Evolutionary conservation across 2,329 filamentous ascomycete genomes (phyloP).

Genomic region (Aspergillus glaucus): DNA sequence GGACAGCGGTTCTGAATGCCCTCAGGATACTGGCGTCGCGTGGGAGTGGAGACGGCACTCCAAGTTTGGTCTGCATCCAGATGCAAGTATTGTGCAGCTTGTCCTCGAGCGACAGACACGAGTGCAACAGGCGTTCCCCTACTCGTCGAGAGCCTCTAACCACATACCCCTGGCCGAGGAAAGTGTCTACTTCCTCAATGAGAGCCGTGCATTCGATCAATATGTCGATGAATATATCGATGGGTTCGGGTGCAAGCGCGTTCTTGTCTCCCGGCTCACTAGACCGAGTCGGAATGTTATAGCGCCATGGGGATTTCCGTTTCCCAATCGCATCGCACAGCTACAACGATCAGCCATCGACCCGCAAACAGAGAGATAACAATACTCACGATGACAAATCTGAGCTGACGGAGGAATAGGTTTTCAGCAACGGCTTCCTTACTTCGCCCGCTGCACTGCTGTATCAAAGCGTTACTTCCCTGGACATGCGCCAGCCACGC

Average conservation of each 20-base stretch:
- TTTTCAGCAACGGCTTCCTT: conserved; percentile 8
- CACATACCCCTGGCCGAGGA: conserved; percentile 2
- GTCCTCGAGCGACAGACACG: conserved; percentile 9
- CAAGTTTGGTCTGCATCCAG: conserved; percentile 12
- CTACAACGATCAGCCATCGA: conserved; percentile 1
- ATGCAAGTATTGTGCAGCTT: conserved; percentile 8
- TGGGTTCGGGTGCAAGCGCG: conserved; percentile 6
- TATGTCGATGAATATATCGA: conserved; percentile 13
- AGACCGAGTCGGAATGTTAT: conserved; percentile 7
- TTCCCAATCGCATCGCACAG: conserved; percentile 13
- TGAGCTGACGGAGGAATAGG: conserved; percentile 14
- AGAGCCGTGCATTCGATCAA: conserved; percentile 12
- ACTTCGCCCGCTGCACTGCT: conserved; percentile 4
- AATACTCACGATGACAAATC: conserved; percentile 14
- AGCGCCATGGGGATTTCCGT: conserved; percentile 11
- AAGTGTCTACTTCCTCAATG: conserved; percentile 12
- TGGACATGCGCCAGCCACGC: conserved; percentile 19
- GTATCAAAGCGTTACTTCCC: conserved; percentile 13
- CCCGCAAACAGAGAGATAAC: not conserved
- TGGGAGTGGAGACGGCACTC: conserved; percentile 4
- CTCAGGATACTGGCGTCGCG: conserved; percentile 2
- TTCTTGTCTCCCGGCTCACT: not conserved
- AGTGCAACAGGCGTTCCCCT: conserved; percentile 7
- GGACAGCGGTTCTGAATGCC: conserved; percentile 9
- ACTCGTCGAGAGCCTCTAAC: not conserved